A percentile compares a stretch with the other conserved stretches of the same genome.
phyloP scores from a whole-genome alignment of 768 basidiomycete genomes.

The Russula sp. region DNA sequence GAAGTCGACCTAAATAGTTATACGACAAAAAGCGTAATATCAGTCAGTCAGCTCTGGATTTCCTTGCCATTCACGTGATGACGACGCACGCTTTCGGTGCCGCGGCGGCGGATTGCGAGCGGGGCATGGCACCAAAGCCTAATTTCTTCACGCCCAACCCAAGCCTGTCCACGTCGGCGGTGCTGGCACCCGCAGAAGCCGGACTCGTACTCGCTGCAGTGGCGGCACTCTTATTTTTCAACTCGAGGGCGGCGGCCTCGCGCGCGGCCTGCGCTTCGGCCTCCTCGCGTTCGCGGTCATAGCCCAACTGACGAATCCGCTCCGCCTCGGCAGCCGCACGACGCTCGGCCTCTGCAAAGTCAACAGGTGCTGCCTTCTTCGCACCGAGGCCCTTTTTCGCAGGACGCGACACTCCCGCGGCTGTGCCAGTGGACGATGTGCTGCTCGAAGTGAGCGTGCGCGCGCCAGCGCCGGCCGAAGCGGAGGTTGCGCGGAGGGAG shows the following conservation, averaged over 20 bases:
- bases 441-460: slow-evolving; percentile 36
- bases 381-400: slow-evolving; percentile 80
- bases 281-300: slow-evolving; percentile 79
- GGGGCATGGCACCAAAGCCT: slow-evolving; percentile 79
- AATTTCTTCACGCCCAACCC: slow-evolving; percentile 71
- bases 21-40: neutral
- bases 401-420: slow-evolving; percentile 44
- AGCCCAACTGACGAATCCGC: slow-evolving; percentile 84
- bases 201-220: slow-evolving; percentile 27
- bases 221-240: slow-evolving; percentile 29
- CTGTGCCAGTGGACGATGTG: slow-evolving; percentile 26
- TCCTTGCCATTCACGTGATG: neutral
- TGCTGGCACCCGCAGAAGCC: slow-evolving; percentile 34
- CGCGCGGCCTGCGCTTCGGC: slow-evolving; percentile 68
- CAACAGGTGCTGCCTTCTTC: slow-evolving; percentile 73
- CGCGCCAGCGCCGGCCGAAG: slow-evolving; percentile 36
- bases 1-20: slow-evolving; percentile 13
- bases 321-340: slow-evolving; percentile 90
- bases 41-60: neutral
- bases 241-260: slow-evolving; percentile 46
- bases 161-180: slow-evolving; percentile 46
- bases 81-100: slow-evolving; percentile 28
- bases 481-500: slow-evolving; percentile 43
- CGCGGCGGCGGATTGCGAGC: slow-evolving; percentile 44
- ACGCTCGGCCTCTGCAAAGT: slow-evolving; percentile 92